Base-by-base conservation (phyloP, 2,329 filamentous ascomycete species). In the Neopestalotiopsis clavispora region DNA sequence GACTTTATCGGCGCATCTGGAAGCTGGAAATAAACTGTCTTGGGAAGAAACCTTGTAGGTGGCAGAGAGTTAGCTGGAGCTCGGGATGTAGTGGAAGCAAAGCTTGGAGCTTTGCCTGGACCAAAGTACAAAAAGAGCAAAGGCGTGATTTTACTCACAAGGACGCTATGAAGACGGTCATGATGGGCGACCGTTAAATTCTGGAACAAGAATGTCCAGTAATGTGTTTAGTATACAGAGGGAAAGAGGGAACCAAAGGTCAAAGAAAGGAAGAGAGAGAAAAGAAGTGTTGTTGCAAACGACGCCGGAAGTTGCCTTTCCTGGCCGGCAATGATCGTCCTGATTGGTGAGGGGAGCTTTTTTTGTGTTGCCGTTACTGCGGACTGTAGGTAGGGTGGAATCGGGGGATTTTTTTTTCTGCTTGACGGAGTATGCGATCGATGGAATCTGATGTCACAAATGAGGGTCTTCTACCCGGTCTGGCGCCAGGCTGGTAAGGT, bases 1-100 rank as follows among this genome's bases (percentile, higher is more conserved):
- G 38, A 23, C 77, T 71, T 77, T 82, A 80, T 81, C 65, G 84
- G 83, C 40, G 84, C 85, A 52, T 86, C 85, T 12, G 89, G 88
- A 68, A 93, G 85, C 74, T 91, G 91, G 80, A 98, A 98, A 80
- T 97, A 91, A 76, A 97, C 86, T 56, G 95, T 98, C 80, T 97
- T 95, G 42, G 95, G 95, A 45, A 98, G 88, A 78, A 97, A 97
- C 68, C 95, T 97, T 78, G 23, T 42, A 13, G n/a, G 90, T 65
- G 90, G 92, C 73, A 42, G 49, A 49, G 23, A 23, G 28, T 59
- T 34, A 59, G 57, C 30, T 12, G 28, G 30, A 28, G 17, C 13
- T 59, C 57, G 13, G 30, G 20, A 30, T 6, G 23, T 23, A 6
- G 30, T 34, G 12, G 34, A 38, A 38, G 57, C 30, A 14, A 59